Conservation (phyloP, 257 asterid species). For the Ajuga chamaepitys region DNA sequence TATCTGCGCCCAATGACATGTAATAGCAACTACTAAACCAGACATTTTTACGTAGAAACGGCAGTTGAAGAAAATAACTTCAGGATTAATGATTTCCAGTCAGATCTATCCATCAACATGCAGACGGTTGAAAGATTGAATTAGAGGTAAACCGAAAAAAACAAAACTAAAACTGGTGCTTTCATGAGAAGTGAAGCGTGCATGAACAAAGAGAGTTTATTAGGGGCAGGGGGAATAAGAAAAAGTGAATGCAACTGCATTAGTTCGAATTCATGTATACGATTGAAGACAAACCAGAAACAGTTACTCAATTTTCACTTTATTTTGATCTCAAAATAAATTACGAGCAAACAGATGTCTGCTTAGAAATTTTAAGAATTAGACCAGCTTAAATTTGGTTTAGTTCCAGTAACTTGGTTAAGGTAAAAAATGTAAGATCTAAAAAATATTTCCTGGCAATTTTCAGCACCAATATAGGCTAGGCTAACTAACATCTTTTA, state of each 20-base stretch:
- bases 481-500: too few species aligned
- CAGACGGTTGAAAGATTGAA: background rate
- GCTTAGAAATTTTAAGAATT: background rate
- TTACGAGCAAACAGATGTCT: background rate
- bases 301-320: background rate
- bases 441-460: too few species aligned
- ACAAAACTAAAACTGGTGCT: too few species aligned
- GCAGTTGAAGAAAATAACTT: background rate
- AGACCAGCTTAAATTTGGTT: background rate
- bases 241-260: background rate
- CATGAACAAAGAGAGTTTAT: too few species aligned
- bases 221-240: background rate
- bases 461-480: too few species aligned
- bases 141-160: background rate
- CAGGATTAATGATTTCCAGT: background rate
- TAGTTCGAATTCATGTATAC: too few species aligned
- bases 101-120: background rate
- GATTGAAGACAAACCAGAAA: background rate
- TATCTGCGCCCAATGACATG: conserved; percentile 8
- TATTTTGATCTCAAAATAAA: background rate
- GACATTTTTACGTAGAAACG: background rate
- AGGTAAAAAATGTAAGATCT: background rate
- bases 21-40: background rate
- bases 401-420: background rate
- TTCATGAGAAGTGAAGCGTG: too few species aligned